Percentiles rank a stretch among this genome's conserved stretches.
Conservation (phyloP, 2,329 filamentous ascomycete species). For the Penicillium sp. region DNA sequence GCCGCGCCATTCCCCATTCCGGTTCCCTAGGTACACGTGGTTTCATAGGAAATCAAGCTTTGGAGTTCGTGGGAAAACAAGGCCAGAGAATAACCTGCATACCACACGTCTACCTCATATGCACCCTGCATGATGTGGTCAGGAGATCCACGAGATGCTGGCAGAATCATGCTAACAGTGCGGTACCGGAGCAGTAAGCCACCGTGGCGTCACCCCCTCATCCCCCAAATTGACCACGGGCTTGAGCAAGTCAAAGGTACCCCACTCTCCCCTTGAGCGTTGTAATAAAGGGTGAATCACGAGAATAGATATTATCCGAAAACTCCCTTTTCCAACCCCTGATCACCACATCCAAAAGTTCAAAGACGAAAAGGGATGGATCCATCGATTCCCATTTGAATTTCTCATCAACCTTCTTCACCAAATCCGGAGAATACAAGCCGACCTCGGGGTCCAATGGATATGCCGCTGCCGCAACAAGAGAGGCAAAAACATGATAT, state of each 20-base stretch:
- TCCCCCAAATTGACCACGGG: not conserved
- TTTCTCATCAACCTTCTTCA: not conserved
- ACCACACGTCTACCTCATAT: too few relatives aligned
- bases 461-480: conserved; percentile 6
- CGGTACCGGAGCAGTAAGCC: not conserved
- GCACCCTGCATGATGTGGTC: too few relatives aligned
- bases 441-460: conserved; percentile 3
- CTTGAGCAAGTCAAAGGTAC: not conserved
- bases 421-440: conserved; percentile 6
- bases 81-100: not conserved
- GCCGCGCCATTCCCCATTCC: not conserved
- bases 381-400: conserved; percentile 12
- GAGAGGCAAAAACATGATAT: conserved; percentile 20
- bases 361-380: conserved; percentile 23
- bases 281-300: not conserved
- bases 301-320: conserved; percentile 13
- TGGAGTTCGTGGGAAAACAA: not conserved
- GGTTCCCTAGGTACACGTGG: not conserved
- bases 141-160: not conserved
- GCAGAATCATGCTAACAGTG: not conserved
- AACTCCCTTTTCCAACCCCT: conserved; percentile 25
- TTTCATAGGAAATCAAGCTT: not conserved
- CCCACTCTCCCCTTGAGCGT: not conserved
- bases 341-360: conserved; percentile 25
- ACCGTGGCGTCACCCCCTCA: not conserved